A percentile compares a stretch with the other conserved stretches of the same genome.
Conservation (phyloP, 352 stramenopile species). For the Phytopythium montanum region DNA sequence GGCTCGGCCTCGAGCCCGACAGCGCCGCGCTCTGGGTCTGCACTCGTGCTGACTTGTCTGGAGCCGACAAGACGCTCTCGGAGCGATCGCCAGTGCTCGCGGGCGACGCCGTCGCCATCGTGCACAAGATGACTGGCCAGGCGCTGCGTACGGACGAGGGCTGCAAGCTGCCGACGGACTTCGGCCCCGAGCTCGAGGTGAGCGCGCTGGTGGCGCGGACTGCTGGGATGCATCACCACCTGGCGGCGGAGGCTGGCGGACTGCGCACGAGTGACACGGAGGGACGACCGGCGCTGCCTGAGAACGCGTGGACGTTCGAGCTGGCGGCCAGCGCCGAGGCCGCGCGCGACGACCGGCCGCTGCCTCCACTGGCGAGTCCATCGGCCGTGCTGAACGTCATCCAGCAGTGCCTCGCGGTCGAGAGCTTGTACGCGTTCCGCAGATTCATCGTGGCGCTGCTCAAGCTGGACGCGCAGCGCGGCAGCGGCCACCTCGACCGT, state of each 20-base stretch:
- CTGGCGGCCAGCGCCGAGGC: slow-evolving; percentile 33
- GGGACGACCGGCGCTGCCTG: slow-evolving; percentile 31
- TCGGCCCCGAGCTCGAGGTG: slow-evolving; percentile 77
- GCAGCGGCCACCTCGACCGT: slow-evolving; percentile 53
- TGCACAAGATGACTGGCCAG: slow-evolving; percentile 86
- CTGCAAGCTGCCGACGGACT: slow-evolving; percentile 73
- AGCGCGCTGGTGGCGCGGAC: slow-evolving; percentile 38
- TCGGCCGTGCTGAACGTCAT: slow-evolving; percentile 42
- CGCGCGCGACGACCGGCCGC: slow-evolving; percentile 36
- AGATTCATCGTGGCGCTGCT: slow-evolving; percentile 36
- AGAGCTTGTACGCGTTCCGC: slow-evolving; percentile 66
- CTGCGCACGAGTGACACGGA: slow-evolving; percentile 69
- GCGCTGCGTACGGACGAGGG: slow-evolving; percentile 45
- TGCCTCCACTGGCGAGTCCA: slow-evolving; percentile 40
- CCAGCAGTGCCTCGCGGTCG: slow-evolving; percentile 43
- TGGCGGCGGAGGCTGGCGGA: slow-evolving; percentile 50
- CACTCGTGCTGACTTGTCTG: slow-evolving; percentile 49
- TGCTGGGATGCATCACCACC: slow-evolving; percentile 67
- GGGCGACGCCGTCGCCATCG: slow-evolving; percentile 50
- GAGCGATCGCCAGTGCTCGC: slow-evolving; percentile 34
- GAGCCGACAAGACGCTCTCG: slow-evolving; percentile 69
- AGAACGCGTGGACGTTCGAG: slow-evolving; percentile 71
- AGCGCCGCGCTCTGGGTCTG: slow-evolving; percentile 75
- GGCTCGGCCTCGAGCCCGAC: slow-evolving; percentile 55
- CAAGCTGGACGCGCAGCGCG: slow-evolving; percentile 32